Conservation (phyloP, 768 basidiomycete genomes). For the Leccinum disarticulatum region DNA sequence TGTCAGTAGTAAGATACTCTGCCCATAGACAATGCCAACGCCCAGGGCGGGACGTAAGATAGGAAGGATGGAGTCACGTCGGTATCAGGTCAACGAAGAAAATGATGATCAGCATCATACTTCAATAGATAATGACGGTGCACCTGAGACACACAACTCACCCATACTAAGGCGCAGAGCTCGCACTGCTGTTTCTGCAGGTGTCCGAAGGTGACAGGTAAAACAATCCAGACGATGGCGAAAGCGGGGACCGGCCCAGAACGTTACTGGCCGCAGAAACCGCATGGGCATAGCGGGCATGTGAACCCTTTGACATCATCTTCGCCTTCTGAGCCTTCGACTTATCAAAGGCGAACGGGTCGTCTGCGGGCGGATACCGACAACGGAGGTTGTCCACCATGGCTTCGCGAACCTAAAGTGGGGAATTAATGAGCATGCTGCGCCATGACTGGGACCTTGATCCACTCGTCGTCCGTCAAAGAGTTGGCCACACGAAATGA, state of each 20-base stretch:
- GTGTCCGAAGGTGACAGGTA: slow-evolving; percentile 24
- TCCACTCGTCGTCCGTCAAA: slow-evolving; percentile 93
- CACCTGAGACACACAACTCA: too few species aligned
- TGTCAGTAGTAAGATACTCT: too few species aligned
- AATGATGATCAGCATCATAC: too few species aligned
- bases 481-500: slow-evolving; percentile 95
- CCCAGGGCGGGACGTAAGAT: too few species aligned
- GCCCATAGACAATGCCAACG: too few species aligned
- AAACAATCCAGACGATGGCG: slow-evolving; percentile 10
- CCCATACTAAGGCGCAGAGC: slow-evolving; percentile 13
- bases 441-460: slow-evolving; percentile 60
- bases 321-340: not conserved
- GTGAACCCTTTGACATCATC: not conserved
- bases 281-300: not conserved
- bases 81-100: too few species aligned
- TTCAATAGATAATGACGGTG: too few species aligned
- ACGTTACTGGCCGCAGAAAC: not conserved
- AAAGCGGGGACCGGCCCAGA: not conserved
- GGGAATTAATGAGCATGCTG: slow-evolving; percentile 5
- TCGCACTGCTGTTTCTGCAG: slow-evolving; percentile 10
- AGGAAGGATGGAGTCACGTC: too few species aligned
- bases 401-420: slow-evolving; percentile 47
- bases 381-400: slow-evolving; percentile 46
- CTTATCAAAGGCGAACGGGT: slow-evolving; percentile 18
- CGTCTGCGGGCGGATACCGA: slow-evolving; percentile 22